Conservation (phyloP, 2,329 filamentous ascomycete genomes). For the Exophiala calicioides region DNA sequence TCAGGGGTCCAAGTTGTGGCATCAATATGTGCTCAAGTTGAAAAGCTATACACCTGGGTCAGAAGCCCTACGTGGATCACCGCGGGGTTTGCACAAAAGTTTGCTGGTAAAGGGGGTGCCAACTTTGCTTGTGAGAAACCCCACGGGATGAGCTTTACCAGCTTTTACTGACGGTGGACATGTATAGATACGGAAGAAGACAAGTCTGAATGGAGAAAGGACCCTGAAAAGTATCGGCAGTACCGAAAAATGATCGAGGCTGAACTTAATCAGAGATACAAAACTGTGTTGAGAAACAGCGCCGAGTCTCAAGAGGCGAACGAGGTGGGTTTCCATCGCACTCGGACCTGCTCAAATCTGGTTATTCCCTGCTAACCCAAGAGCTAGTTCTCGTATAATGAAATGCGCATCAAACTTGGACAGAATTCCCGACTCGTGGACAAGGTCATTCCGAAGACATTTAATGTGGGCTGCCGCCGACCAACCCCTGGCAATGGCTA, state of each 20-base stretch:
- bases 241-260: constrained; percentile 37
- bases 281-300: constrained; percentile 1
- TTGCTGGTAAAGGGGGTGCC: not conserved
- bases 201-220: constrained; percentile 29
- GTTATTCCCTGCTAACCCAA: not conserved
- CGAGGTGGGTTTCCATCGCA: not conserved
- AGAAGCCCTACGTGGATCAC: not conserved
- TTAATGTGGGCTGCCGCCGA: constrained; percentile 28
- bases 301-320: constrained; percentile 3
- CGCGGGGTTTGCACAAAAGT: not conserved
- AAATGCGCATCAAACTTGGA: constrained; percentile 9
- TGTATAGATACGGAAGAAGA: constrained; percentile 31
- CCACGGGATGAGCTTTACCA: not conserved
- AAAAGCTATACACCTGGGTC: not conserved
- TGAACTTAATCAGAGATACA: constrained; percentile 10
- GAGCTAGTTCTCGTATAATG: not conserved
- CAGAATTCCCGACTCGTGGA: too few relatives aligned
- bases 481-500: constrained; percentile 26
- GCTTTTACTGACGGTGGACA: not conserved
- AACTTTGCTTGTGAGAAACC: not conserved
- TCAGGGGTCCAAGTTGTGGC: too few relatives aligned
- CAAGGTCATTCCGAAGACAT: too few relatives aligned
- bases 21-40: too few relatives aligned
- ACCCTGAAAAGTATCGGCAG: constrained; percentile 35
- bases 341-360: too few relatives aligned